Percentiles rank a stretch among this genome's conserved stretches.
phyloP scores from a whole-genome alignment of 768 basidiomycete genomes.

The Tulasnella sp. region DNA sequence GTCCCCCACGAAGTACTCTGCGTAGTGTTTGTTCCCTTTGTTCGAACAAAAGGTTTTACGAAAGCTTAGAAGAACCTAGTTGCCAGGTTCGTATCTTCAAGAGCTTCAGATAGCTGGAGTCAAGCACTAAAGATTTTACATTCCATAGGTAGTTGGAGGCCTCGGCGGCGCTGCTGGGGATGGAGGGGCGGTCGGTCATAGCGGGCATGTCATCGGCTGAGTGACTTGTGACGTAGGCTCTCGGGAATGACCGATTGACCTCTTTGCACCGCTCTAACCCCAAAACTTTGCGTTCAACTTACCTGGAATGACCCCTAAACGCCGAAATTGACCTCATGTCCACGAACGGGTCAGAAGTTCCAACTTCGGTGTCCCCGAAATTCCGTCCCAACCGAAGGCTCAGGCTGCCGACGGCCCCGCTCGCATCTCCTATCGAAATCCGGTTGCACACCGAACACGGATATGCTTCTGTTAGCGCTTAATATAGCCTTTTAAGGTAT shows the following conservation, averaged over 20 bases:
- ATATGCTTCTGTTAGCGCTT: not conserved
- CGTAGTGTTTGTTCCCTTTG: not conserved
- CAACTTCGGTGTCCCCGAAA: not conserved
- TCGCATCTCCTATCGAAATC: not conserved
- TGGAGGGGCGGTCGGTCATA: not conserved
- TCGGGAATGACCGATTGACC: not conserved
- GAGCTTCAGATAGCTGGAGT: no score
- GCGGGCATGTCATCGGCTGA: not conserved
- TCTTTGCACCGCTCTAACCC: not conserved
- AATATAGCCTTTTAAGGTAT: slow-evolving; percentile 12
- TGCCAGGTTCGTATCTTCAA: no score
- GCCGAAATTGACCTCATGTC: not conserved
- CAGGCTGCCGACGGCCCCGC: not conserved
- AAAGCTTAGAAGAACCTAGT: no score
- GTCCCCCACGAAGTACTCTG: no score
- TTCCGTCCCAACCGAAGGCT: not conserved
- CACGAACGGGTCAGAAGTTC: not conserved
- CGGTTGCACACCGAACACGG: not conserved
- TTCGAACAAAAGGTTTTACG: not conserved
- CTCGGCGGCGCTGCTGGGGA: no score
- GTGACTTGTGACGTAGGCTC: not conserved
- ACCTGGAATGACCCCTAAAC: not conserved
- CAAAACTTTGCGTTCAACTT: not conserved
- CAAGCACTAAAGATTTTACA: no score
- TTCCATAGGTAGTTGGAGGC: no score